Conservation (phyloP, 495 filamentous ascomycete species). For the Annulohypoxylon nitens region DNA sequence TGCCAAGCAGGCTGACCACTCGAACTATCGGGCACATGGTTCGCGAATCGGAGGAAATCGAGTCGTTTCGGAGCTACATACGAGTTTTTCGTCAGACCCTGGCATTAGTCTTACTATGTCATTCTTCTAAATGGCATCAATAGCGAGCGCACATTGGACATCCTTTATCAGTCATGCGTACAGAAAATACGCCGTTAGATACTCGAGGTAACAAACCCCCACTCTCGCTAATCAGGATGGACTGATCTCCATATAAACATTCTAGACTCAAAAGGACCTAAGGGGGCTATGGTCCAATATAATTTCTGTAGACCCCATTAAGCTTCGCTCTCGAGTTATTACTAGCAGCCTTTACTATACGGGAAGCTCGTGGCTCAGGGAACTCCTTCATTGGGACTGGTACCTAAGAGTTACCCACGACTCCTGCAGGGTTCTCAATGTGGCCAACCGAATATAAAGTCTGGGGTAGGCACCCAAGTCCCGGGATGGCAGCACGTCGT, state of each 20-base stretch:
- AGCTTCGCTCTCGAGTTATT: constrained; percentile 18
- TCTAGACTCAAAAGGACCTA: constrained; percentile 40
- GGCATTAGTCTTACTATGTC: background rate
- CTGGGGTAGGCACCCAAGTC: constrained; percentile 46
- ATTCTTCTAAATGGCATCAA: background rate
- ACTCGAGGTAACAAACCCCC: constrained; percentile 30
- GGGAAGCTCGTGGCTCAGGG: constrained; percentile 4
- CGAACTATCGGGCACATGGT: background rate
- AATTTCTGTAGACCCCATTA: constrained; percentile 16
- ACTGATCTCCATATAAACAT: constrained; percentile 26
- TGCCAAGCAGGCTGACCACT: constrained; percentile 1
- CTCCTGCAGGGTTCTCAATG: constrained; percentile 31
- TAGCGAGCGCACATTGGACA: background rate
- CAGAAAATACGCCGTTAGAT: constrained; percentile 14
- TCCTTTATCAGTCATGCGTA: constrained; percentile 16
- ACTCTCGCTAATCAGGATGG: constrained; percentile 35
- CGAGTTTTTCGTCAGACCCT: background rate
- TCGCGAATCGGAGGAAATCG: constrained; percentile 3
- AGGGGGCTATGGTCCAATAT: constrained; percentile 24
- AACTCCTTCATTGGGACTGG: constrained; percentile 29
- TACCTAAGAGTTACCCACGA: constrained; percentile 15
- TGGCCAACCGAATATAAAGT: constrained; percentile 34
- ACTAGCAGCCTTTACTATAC: constrained; percentile 21
- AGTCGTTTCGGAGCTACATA: background rate
- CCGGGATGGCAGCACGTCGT: constrained; percentile 38